Conservation (phyloP, 2,329 filamentous ascomycete species). For the Grosmannia serpens region DNA sequence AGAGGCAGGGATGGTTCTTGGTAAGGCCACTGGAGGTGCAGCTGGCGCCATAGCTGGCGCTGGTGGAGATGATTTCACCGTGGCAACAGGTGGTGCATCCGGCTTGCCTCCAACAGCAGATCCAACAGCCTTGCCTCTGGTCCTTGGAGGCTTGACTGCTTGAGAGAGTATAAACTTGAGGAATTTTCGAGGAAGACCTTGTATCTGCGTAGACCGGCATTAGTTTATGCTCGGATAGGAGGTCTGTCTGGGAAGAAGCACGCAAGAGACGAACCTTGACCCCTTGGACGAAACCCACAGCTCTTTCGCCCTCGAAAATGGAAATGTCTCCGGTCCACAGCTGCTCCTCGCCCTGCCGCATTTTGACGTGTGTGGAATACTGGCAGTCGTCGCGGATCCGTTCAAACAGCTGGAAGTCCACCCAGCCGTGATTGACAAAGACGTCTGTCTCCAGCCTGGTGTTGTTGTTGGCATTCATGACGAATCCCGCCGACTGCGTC, state of each 20-base stretch:
- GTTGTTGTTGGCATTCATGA: background rate
- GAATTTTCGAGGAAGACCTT: background rate
- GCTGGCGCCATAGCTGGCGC: too few species aligned
- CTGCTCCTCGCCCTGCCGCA: background rate
- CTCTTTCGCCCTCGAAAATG: background rate
- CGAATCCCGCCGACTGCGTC: background rate
- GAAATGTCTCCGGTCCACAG: background rate
- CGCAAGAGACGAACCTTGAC: background rate
- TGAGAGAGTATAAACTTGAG: background rate
- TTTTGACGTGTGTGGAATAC: background rate
- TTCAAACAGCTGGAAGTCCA: background rate
- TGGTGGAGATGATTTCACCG: too few species aligned
- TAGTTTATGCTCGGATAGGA: too few species aligned
- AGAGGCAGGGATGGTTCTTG: too few species aligned
- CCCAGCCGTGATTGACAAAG: background rate
- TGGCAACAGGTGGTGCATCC: too few species aligned
- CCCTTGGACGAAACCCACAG: background rate
- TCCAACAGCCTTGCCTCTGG: too few species aligned
- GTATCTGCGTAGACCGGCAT: background rate
- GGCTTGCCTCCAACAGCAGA: too few species aligned
- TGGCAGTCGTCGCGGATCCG: background rate
- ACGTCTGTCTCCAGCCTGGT: background rate
- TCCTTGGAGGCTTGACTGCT: background rate
- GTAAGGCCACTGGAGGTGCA: too few species aligned
- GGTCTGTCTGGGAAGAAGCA: too few species aligned